These are phyloP conservation scores for Dryas drummondii DNA, from an alignment of 306 rosid species.

Conservation along the genomic window DNA sequence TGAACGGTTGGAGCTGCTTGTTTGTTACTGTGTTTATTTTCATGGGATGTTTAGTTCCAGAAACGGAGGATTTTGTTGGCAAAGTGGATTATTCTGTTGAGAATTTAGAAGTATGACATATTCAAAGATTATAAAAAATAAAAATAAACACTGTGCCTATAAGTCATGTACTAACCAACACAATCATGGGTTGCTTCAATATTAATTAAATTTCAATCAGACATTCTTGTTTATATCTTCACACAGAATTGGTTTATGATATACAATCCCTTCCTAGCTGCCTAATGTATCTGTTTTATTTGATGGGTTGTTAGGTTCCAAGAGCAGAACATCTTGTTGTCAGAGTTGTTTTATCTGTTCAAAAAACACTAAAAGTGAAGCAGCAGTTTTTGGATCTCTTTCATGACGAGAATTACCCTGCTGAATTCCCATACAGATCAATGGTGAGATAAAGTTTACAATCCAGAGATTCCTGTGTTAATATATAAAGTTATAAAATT, in stretches of 20 bases:
- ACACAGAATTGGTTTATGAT: not conserved
- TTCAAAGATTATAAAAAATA: not conserved
- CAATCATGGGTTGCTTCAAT: not conserved
- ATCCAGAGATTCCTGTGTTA: conserved; percentile 1
- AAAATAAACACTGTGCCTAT: not conserved
- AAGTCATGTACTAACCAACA: not conserved
- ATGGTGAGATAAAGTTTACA: conserved; percentile 38
- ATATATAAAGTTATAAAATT: not conserved
- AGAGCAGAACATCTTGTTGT: conserved; percentile 53
- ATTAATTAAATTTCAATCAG: not conserved
- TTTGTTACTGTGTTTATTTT: not conserved
- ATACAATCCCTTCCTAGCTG: not conserved
- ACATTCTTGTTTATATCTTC: not conserved
- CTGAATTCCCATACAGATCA: conserved; percentile 52
- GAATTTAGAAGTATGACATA: not conserved
- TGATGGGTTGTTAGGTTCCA: conserved; percentile 41
- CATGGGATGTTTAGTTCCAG: not conserved
- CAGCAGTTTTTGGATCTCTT: conserved; percentile 48
- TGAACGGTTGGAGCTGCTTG: not conserved
- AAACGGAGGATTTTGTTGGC: not conserved
- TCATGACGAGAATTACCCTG: conserved; percentile 44
- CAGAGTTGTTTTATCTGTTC: conserved; percentile 53
- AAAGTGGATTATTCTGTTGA: not conserved
- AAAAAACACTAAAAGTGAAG: conserved; percentile 52
- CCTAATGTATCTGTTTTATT: not conserved